Percentiles rank a stretch among this genome's conserved stretches.
These are phyloP conservation scores for Xylaria longipes DNA, from an alignment of 495 filamentous ascomycete genomes.

Conservation along the genomic window DNA sequence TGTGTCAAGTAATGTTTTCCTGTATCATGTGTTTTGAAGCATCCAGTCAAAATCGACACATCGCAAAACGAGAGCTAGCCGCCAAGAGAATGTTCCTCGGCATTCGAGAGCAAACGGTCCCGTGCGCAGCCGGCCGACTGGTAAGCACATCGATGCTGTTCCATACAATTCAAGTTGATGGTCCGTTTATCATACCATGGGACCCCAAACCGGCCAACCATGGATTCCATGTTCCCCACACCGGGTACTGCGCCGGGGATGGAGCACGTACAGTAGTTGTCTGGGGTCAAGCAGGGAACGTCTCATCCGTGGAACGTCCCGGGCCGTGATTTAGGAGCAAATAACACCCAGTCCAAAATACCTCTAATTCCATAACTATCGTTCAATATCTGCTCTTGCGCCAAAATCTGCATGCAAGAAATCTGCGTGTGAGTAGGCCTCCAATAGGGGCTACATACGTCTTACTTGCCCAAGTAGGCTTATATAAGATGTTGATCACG, in stretches of 20 bases:
- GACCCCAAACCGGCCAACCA: not conserved
- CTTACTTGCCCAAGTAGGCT: not conserved
- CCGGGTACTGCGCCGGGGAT: not conserved
- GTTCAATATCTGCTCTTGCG: not conserved
- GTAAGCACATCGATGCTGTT: not conserved
- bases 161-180: constrained; percentile 1
- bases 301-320: constrained; percentile 2
- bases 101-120: not conserved
- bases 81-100: constrained; percentile 15
- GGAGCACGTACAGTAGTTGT: not conserved
- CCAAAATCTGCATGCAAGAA: not conserved
- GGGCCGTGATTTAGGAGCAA: not conserved
- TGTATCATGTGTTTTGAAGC: not conserved
- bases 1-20: not conserved
- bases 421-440: not conserved
- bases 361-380: not conserved
- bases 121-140: not conserved
- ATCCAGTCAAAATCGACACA: not conserved
- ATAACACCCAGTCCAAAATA: not conserved
- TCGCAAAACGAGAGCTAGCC: not conserved
- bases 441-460: not conserved
- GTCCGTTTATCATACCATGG: constrained; percentile 7
- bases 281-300: not conserved
- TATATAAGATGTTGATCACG: not conserved
- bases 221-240: not conserved